Base-by-base conservation (phyloP, 1,284 basidiomycete species). In the Phaffia rhodozyma region DNA sequence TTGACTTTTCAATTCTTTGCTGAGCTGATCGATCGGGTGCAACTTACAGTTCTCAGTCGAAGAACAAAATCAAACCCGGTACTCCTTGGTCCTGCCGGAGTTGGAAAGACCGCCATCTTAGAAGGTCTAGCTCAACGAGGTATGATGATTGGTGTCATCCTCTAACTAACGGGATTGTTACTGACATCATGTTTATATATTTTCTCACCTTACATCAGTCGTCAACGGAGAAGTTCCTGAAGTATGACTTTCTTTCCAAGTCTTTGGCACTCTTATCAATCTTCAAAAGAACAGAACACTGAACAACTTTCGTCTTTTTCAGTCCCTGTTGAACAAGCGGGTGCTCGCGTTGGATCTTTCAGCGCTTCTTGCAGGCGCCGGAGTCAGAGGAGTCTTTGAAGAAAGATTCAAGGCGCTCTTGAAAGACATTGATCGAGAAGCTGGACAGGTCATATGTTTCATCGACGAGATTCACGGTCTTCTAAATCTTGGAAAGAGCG, bases 181-280 rank as follows among this genome's bases (percentile, higher is more conserved):
- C 13, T 43, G 38, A 43, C 13, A 16, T 16, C 16, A 43, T 11
- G 13, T 43, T 16, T 2, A 91, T 0, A 87, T 84, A 70, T 16
- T 16, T 16, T 43, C 13, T 11, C 13, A 11, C 13, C 13, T 9
- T 34, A 11, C 38, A 11, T 43, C 5, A 43, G 92, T 97, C 66
- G 84, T 94, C 1, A 83, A 87, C 7, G 88, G 86, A 72, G 91
- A 96, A 73, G 91, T 96, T 2, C 92, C 93, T 16, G 91, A 91
- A 79, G 87, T 87, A 65, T 55, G 79, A 73, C 38, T 23, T 11
- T n/a, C 18, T 58, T 25, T 11, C 48, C 32, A 43, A 16, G 11
- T 55, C 50, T 34, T 43, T 21, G 0, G 6, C 58, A 21, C 43
- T 65, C 32, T 30, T 2, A n/a, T 3, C 27, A 7, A 53, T 27